Evolutionary conservation across 2,329 filamentous ascomycete genomes (phyloP), one percentile per base, ranked within the genome.

Genomic region (Penicillium italicum): DNA sequence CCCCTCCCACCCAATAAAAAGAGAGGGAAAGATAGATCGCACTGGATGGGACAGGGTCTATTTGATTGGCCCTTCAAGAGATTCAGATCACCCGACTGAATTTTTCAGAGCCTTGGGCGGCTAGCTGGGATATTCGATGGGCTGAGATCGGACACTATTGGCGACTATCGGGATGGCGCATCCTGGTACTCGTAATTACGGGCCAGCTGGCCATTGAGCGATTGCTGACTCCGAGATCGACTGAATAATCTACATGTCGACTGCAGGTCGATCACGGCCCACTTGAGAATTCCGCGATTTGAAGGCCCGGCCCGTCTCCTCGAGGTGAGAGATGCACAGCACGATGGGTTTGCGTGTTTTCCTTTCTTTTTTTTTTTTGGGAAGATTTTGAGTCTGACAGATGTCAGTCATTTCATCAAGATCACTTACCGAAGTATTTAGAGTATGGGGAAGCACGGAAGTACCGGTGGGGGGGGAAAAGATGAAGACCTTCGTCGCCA

Each of bases 161-260:
- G 62, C 60, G 62, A 64, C 62, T 65, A 65, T 62, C 62, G 62
- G 62, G 58, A 59, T 59, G 59, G 62, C 55, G 62, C 62, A 62
- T 60, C 56, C 53, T 51, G 45, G 34, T 37, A 46, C 53, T 41
- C 50, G 47, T 58, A 60, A 64, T 57, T 62, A 50, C 58, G 44
- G 30, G 20, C 31, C 38, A 49, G 53, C 58, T 61, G 46, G 59
- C 61, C 44, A 53, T 33, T 53, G 45, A 38, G 50, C n/a, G 28
- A 46, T 53, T 41, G 33, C 44, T 53, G 50, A 47, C 50, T 54
- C 44, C 44, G 50, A 48, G 52, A 55, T 51, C 48, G 46, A 55
- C 53, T 59, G 60, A 59, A 57, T 57, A 56, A 53, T 61, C 56
- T 57, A 58, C 51, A 50, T 51, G 47, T 61, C 44, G 44, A 62